Evolutionary conservation across 176 grass and related monocot species (phyloP).

Genomic region (Triticum dicoccoides): DNA sequence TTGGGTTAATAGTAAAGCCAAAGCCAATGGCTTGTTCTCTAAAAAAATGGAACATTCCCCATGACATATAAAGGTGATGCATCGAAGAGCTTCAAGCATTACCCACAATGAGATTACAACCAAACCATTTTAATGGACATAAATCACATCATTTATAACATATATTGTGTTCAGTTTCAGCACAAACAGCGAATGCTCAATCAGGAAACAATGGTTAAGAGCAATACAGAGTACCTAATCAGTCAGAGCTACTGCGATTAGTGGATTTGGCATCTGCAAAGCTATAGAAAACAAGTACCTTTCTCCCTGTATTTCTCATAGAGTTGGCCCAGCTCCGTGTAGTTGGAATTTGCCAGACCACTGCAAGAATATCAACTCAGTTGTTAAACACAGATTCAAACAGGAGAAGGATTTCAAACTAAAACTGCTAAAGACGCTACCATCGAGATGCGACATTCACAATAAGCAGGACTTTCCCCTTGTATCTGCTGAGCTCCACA

Average conservation of each 20-base stretch:
- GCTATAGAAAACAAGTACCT: conserved; percentile 20
- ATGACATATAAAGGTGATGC: background rate
- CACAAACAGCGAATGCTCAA: background rate
- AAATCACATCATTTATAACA: background rate
- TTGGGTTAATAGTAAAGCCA: background rate
- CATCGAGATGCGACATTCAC: conserved; percentile 75
- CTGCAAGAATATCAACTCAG: conserved; percentile 37
- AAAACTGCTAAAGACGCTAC: background rate
- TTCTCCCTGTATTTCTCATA: conserved; percentile 50
- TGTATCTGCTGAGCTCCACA: conserved; percentile 63
- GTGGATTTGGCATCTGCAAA: background rate
- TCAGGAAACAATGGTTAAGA: background rate
- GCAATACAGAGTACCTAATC: background rate
- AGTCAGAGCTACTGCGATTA: background rate
- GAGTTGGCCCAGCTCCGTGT: conserved; percentile 41
- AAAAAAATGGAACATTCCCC: background rate
- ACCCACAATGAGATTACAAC: background rate
- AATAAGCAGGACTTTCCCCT: conserved; percentile 61
- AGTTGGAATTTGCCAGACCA: conserved; percentile 63
- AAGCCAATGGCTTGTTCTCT: background rate
- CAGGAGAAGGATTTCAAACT: background rate
- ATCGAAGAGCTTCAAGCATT: background rate
- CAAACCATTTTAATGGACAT: background rate
- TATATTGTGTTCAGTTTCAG: background rate
- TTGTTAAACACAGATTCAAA: background rate